phyloP scores from a whole-genome alignment of 1,139 yeast species.

The Geotrichum fermentans region DNA sequence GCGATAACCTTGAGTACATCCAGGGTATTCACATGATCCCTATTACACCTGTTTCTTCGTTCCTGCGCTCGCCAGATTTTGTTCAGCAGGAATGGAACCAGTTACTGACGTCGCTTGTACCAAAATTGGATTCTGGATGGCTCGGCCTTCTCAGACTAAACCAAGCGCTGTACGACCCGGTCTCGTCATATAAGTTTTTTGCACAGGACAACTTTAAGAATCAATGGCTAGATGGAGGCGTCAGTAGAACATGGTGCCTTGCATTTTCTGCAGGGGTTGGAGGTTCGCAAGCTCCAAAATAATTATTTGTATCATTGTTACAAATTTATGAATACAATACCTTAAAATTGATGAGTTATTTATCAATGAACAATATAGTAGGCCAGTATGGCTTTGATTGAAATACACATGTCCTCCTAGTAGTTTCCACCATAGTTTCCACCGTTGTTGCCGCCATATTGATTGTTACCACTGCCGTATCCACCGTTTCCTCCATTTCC shows the following conservation, averaged over 20 bases:
- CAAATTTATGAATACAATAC: background rate
- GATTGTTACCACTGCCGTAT: too few species aligned
- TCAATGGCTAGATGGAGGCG: constrained; percentile 73
- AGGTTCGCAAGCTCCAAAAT: constrained; percentile 41
- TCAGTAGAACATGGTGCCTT: constrained; percentile 83
- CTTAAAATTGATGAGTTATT: too few species aligned
- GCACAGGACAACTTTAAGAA: constrained; percentile 44
- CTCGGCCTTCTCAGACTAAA: constrained; percentile 75
- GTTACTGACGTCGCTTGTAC: constrained; percentile 48
- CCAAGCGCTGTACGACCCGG: constrained; percentile 71
- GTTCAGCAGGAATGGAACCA: constrained; percentile 78
- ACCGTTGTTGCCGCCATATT: background rate
- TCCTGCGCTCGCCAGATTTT: constrained; percentile 61
- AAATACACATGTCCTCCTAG: too few species aligned
- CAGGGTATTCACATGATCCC: constrained; percentile 97
- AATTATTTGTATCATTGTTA: background rate
- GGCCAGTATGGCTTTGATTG: background rate
- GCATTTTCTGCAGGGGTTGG: constrained; percentile 62
- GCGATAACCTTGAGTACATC: constrained; percentile 68
- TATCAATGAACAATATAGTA: too few species aligned
- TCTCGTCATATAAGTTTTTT: constrained; percentile 63
- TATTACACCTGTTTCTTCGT: constrained; percentile 77
- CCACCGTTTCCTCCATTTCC: background rate
- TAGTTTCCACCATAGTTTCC: background rate
- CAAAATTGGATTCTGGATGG: constrained; percentile 72